A percentile compares a stretch with the other conserved stretches of the same genome.
Evolutionary conservation across 1,284 basidiomycete genomes (phyloP).

Genomic region (Cryptococcus maquisensis): DNA sequence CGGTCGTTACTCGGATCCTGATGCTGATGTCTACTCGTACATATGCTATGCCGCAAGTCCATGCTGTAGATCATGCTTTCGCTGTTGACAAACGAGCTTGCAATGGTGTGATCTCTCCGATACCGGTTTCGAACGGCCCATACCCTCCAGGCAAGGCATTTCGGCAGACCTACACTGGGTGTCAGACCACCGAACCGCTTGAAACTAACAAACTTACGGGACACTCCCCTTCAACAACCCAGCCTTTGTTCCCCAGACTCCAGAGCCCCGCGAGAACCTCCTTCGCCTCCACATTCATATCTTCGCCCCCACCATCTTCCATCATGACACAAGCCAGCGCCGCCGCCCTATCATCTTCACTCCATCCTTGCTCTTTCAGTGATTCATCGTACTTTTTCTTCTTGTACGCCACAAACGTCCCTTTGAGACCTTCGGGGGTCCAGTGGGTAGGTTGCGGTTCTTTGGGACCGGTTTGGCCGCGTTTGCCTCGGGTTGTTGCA

Average conservation of each 20-base stretch:
- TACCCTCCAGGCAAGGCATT: slow-evolving; percentile 16
- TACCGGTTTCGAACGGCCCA: slow-evolving; percentile 12
- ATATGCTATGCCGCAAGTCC: too few species aligned
- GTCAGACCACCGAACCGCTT: background rate
- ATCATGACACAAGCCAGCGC: slow-evolving; percentile 15
- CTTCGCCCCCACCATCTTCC: slow-evolving; percentile 7
- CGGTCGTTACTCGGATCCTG: too few species aligned
- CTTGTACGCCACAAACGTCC: slow-evolving; percentile 5
- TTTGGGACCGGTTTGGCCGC: background rate
- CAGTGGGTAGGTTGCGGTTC: slow-evolving; percentile 25
- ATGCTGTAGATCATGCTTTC: too few species aligned
- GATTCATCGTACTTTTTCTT: background rate
- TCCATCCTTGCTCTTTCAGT: slow-evolving; percentile 1
- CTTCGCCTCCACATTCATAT: slow-evolving; percentile 14
- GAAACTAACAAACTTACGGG: slow-evolving; percentile 33
- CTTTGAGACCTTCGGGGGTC: slow-evolving; percentile 21
- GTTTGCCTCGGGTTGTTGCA: background rate
- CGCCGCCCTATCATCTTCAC: slow-evolving; percentile 4
- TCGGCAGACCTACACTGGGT: slow-evolving; percentile 13
- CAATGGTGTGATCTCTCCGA: slow-evolving; percentile 14
- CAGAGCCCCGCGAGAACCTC: slow-evolving; percentile 36
- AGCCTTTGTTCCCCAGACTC: slow-evolving; percentile 22
- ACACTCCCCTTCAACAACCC: slow-evolving; percentile 46
- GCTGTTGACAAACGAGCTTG: slow-evolving; percentile 3
- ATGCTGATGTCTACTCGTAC: too few species aligned